Percentiles rank a stretch among this genome's conserved stretches.
Conservation (phyloP, 371 early-diverging fungal species). For the Syncephalastrum sp. region DNA sequence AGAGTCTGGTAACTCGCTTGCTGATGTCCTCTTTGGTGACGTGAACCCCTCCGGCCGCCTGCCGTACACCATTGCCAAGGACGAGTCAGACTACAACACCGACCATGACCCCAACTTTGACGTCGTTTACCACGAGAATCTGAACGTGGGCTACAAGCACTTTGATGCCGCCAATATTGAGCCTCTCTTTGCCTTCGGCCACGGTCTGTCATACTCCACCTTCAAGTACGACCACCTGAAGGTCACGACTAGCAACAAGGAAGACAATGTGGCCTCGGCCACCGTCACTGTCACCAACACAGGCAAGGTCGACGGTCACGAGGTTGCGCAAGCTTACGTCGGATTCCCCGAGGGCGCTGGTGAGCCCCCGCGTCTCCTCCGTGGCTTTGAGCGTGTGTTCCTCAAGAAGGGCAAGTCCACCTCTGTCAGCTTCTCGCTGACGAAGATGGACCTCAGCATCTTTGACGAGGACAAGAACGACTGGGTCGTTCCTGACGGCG, state of each 20-base stretch:
- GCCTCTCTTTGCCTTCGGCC: conserved; percentile 54
- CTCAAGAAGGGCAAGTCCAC: conserved; percentile 21
- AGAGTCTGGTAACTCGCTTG: conserved; percentile 51
- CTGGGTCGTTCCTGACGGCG: conserved; percentile 36
- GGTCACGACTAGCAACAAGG: background rate
- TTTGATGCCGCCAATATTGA: conserved; percentile 41
- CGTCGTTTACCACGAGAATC: conserved; percentile 47
- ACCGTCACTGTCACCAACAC: conserved; percentile 37
- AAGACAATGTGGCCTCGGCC: conserved; percentile 11
- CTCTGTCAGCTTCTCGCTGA: conserved; percentile 22
- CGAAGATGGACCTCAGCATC: conserved; percentile 26
- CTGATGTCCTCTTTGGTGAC: conserved; percentile 54
- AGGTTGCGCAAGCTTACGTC: conserved; percentile 51
- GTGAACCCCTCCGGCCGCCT: conserved; percentile 57
- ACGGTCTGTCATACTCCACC: conserved; percentile 56
- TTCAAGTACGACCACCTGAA: conserved; percentile 38
- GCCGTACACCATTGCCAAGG: conserved; percentile 46
- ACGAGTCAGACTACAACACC: conserved; percentile 34
- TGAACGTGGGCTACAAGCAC: conserved; percentile 49
- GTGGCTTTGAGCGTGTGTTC: conserved; percentile 41
- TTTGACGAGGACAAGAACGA: conserved; percentile 21
- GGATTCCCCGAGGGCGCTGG: conserved; percentile 31
- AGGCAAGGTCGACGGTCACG: conserved; percentile 45
- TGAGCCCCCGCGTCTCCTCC: conserved; percentile 42
- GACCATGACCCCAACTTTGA: background rate